These are phyloP conservation scores for Trichomonascaceae sp. DNA, from an alignment of 1,139 yeast species.

Conservation along the genomic window DNA sequence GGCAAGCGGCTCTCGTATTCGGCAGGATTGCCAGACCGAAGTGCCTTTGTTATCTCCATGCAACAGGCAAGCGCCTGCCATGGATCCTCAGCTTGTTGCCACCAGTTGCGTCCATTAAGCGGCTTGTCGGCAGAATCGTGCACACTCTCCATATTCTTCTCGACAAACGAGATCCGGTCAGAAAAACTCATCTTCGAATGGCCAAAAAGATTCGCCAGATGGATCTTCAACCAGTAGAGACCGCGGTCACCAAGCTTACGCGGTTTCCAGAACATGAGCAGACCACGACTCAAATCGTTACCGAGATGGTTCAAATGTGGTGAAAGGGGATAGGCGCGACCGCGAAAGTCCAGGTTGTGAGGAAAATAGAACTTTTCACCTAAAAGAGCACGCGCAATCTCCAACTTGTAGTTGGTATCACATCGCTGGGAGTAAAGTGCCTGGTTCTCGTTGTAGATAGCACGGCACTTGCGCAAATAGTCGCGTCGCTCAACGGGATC, in stretches of 20 bases:
- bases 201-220: conserved; percentile 79
- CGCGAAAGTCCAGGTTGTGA: conserved; percentile 87
- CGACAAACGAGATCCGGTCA: conserved; percentile 64
- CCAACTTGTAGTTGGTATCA: conserved; percentile 82
- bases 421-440: conserved; percentile 77
- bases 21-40: conserved; percentile 58
- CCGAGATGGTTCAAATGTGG: conserved; percentile 77
- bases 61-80: conserved; percentile 92
- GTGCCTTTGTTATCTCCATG: conserved; percentile 64
- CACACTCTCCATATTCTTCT: conserved; percentile 50
- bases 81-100: conserved; percentile 84
- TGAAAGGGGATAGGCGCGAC: conserved; percentile 89
- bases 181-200: conserved; percentile 69
- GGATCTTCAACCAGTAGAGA: conserved; percentile 78
- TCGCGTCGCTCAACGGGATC: conserved; percentile 63
- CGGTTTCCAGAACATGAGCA: conserved; percentile 83
- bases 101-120: conserved; percentile 47
- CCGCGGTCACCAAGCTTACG: conserved; percentile 65
- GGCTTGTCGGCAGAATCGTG: conserved; percentile 65
- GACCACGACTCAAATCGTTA: conserved; percentile 78
- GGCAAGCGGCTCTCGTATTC: conserved; percentile 71
- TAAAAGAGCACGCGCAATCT: conserved; percentile 80
- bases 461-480: conserved; percentile 48
- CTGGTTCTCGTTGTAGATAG: conserved; percentile 44
- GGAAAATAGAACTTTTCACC: conserved; percentile 84